Base-by-base conservation (phyloP, 2,329 filamentous ascomycete genomes). In the Pezicula carpinea region DNA sequence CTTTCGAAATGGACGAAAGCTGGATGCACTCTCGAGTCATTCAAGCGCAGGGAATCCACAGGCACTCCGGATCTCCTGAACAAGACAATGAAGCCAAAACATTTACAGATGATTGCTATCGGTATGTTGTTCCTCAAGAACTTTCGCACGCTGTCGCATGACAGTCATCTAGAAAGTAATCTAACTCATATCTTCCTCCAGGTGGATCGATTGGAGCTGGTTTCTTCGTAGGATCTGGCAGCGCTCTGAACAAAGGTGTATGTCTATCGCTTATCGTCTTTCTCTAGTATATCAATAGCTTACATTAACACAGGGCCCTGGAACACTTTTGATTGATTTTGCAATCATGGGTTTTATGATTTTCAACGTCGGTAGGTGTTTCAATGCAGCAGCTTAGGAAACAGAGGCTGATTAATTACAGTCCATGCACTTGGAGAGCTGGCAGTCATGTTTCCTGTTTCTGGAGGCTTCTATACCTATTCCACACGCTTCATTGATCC, bases 21-120 rank as follows among this genome's bases (percentile, higher is more conserved):
- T 60, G 66, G 66, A n/a, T 59, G 55, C 50, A 69, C 64, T 6
- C 51, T 59, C 8, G 63, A 67, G 43, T 69, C 66, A 5, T 69
- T 69, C 61, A 65, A 64, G 56, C 57, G 53, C 19, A 58, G 66
- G 35, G 63, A 58, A 4, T 22, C 51, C 33, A 47, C 46, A 3
- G 51, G 57, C 19, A 53, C 49, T 38, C 49, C 55, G 15, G 60
- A 63, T 50, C 81, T 85, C 5, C 74, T 96, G 40, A 80, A 87
- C 44, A 77, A 89, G 59, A 85, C 82, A 64, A 69, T 95, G 56
- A 92, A 93, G 68, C 82, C 83, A 21, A 77, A 89, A 33, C 91
- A 96, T 71, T 65, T 96, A 63, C 91, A 96, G 71, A 96, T 96
- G 91, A 96, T 96, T 73, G 91, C 91, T 15, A 95, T 96, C 56